phyloP scores from a whole-genome alignment of 2,329 filamentous ascomycete genomes.

The Pseudogymnoascus destructans region DNA sequence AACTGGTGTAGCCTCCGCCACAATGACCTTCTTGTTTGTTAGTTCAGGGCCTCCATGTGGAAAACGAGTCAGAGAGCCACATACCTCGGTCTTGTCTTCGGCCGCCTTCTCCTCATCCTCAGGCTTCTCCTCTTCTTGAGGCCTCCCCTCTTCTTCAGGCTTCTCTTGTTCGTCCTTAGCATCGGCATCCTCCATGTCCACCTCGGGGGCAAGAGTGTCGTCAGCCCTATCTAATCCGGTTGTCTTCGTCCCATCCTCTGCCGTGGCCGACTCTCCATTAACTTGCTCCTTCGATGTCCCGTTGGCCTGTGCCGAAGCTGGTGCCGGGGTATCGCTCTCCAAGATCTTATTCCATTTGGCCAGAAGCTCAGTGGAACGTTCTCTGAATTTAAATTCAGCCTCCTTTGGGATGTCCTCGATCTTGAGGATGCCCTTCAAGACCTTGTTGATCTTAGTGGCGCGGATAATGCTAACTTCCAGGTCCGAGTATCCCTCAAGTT shows the following conservation, averaged over 20 bases:
- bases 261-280: constrained; percentile 29
- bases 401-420: constrained; percentile 71
- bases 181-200: constrained; percentile 26
- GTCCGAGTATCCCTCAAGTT: constrained; percentile 32
- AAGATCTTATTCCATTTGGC: constrained; percentile 80
- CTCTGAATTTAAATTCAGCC: constrained; percentile 79
- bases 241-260: constrained; percentile 23
- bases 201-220: constrained; percentile 23
- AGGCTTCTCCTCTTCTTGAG: constrained; percentile 3
- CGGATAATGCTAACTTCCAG: constrained; percentile 84
- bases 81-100: constrained; percentile 7
- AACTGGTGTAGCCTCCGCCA: neutral
- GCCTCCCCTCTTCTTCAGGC: constrained; percentile 27
- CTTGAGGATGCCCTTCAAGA: constrained; percentile 88
- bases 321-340: constrained; percentile 39
- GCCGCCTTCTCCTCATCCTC: constrained; percentile 9
- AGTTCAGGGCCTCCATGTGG: neutral
- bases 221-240: constrained; percentile 19
- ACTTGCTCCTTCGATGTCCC: constrained; percentile 26
- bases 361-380: constrained; percentile 66
- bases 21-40: neutral
- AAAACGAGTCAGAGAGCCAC: neutral
- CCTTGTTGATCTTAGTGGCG: constrained; percentile 95
- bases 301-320: constrained; percentile 24
- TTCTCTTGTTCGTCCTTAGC: constrained; percentile 30